A percentile compares a stretch with the other conserved stretches of the same genome.
phyloP scores from a whole-genome alignment of 2,329 filamentous ascomycete species.

The Harringtonia lauricola region DNA sequence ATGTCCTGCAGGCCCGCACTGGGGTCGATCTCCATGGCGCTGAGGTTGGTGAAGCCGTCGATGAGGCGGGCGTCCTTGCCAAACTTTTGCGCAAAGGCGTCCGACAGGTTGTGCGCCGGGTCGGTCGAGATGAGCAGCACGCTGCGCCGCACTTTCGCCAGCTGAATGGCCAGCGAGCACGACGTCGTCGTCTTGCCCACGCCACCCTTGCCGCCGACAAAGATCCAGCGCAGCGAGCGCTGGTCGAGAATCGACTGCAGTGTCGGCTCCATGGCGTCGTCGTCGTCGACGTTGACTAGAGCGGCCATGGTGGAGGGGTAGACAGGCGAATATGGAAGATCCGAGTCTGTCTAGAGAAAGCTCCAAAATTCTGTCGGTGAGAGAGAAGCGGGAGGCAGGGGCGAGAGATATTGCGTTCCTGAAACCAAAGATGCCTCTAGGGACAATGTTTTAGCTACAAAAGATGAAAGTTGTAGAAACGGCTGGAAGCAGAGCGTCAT shows the following conservation, averaged over 20 bases:
- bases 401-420: too few species aligned
- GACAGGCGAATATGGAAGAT: too few species aligned
- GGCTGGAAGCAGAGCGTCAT: neutral
- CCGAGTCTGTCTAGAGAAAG: too few species aligned
- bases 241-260: conserved; percentile 94
- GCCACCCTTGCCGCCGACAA: conserved; percentile 95
- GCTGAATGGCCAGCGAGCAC: conserved; percentile 94
- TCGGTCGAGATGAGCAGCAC: conserved; percentile 98
- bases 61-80: conserved; percentile 94
- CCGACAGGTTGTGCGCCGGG: conserved; percentile 93
- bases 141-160: conserved; percentile 86
- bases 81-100: conserved; percentile 98
- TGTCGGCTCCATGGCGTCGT: conserved; percentile 73
- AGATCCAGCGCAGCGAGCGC: conserved; percentile 94
- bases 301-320: conserved; percentile 15
- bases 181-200: conserved; percentile 99
- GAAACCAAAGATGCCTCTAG: too few species aligned
- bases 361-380: neutral
- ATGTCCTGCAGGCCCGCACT: conserved; percentile 97
- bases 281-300: conserved; percentile 46
- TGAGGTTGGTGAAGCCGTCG: conserved; percentile 85
- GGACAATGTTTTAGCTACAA: too few species aligned
- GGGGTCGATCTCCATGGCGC: conserved; percentile 98
- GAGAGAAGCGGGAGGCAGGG: too few species aligned
- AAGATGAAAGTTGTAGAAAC: neutral